Evolutionary conservation across 768 basidiomycete species (phyloP), one percentile per base, ranked within the genome.

Genomic region (Calocybe cyanea): DNA sequence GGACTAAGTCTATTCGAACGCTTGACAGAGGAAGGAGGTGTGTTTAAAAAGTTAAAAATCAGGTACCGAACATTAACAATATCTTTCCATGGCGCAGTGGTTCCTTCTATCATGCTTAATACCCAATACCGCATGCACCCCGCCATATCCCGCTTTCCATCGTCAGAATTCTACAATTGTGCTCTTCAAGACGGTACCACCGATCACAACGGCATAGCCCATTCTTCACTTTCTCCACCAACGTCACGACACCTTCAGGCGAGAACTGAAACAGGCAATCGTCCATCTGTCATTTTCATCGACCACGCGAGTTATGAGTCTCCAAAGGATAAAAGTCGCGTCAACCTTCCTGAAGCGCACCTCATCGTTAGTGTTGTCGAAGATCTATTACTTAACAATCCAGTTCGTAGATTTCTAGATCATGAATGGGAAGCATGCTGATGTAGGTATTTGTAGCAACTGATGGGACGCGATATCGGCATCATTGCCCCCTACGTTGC

Each of bases 91-190:
- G 13, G 37, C 9, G 39, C 41, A 91, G 89, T 75, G 35, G 79
- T 90, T n/a, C 91, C 92, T 8, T 85, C 88, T 4, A 79, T 93
- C 51, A 93, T 94, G 86, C 79, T 97, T 46, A 86, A 95, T 58
- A 76, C 81, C n/a, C 93, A 97, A 65, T 97, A 96, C 57, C 83
- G 93, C 28, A 97, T 97, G 93, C 92, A 94, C 56, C 94, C 93
- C 10, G 71, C 72, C 30, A 92, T 97, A 55, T 90, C 93, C 1
- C 73, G 73, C 17, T 97, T 97, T 69, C 92, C 94, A 8, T 83
- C 87, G 30, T 61, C 70, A 20, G 85, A 91, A 49, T 96, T 96
- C 62, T 97, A 97, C 68, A 69, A 80, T 34, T 69, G 71, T 20
- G 70, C 75, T 1, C 60, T 96, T 37, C 72, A 70, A 33, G 86